Evolutionary conservation across 768 basidiomycete genomes (phyloP).

Genomic region (Psilocybe tampanensis): DNA sequence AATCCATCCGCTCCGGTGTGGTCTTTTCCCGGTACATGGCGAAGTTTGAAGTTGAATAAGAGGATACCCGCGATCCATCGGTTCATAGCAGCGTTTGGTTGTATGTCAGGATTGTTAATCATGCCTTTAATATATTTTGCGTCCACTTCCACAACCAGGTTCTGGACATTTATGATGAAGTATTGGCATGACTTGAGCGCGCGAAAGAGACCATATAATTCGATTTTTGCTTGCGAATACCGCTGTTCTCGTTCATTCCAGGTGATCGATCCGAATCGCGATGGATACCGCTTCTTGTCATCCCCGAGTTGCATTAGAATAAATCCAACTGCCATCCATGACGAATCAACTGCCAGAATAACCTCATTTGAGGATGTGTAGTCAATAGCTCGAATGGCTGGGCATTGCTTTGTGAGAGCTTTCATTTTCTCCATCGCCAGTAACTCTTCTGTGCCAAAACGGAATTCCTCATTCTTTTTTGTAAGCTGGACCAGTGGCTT

Average conservation of each 20-base stretch:
- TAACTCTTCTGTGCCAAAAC: constrained; percentile 26
- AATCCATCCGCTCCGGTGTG: constrained; percentile 20
- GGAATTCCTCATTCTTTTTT: constrained; percentile 26
- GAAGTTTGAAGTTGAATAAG: constrained; percentile 35
- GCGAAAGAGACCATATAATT: constrained; percentile 29
- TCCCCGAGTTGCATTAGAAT: constrained; percentile 16
- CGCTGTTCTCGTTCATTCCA: constrained; percentile 18
- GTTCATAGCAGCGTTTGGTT: constrained; percentile 39
- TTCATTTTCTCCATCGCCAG: constrained; percentile 17
- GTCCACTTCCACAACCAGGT: constrained; percentile 30
- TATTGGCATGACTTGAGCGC: constrained; percentile 18
- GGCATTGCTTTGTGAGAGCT: background rate
- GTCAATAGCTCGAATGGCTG: constrained; percentile 16
- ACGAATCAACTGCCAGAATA: constrained; percentile 22
- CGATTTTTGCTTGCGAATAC: constrained; percentile 33
- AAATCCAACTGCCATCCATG: constrained; percentile 18
- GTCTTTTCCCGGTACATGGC: constrained; percentile 33
- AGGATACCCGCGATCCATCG: constrained; percentile 44
- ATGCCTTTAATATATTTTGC: constrained; percentile 37
- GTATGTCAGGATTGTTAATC: constrained; percentile 39
- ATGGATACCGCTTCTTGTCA: constrained; percentile 11
- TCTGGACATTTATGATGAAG: constrained; percentile 28
- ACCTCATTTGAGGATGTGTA: constrained; percentile 15
- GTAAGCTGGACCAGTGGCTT: constrained; percentile 27
- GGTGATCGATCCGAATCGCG: constrained; percentile 19